A percentile compares a stretch with the other conserved stretches of the same genome.
These are phyloP conservation scores for Cutaneotrichosporon dermatis DNA, from an alignment of 1,284 basidiomycete species.

Conservation along the genomic window DNA sequence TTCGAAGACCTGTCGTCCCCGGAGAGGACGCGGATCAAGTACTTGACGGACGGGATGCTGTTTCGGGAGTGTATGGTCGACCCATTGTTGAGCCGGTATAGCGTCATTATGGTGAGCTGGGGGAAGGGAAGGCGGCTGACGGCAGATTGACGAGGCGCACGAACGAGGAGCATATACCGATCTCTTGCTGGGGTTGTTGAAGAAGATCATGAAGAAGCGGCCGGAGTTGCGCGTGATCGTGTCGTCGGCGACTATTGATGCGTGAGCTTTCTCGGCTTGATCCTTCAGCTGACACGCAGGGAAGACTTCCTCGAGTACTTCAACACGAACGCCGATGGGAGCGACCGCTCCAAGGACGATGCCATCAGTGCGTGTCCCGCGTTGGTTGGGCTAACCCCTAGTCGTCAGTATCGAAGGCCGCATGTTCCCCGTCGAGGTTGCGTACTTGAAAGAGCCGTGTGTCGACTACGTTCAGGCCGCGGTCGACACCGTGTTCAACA, in stretches of 20 bases:
- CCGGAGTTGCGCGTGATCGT: constrained; percentile 84
- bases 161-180: constrained; percentile 94
- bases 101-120: constrained; percentile 79
- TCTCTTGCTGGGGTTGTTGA: constrained; percentile 82
- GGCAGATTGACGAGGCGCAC: constrained; percentile 91
- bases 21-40: constrained; percentile 81
- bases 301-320: constrained; percentile 85
- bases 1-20: constrained; percentile 89
- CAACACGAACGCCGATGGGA: constrained; percentile 52
- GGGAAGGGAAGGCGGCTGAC: background rate
- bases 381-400: constrained; percentile 47
- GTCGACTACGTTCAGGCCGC: constrained; percentile 79
- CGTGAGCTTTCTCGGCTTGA: constrained; percentile 42
- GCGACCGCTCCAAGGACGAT: constrained; percentile 46
- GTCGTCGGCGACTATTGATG: constrained; percentile 93
- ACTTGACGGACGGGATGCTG: constrained; percentile 97
- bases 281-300: constrained; percentile 20
- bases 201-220: constrained; percentile 89
- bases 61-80: constrained; percentile 91
- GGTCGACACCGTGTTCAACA: constrained; percentile 76
- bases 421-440: constrained; percentile 83
- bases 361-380: constrained; percentile 37
- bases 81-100: constrained; percentile 81
- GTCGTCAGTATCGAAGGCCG: constrained; percentile 87
- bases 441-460: constrained; percentile 67